Evolutionary conservation across 2,329 filamentous ascomycete species (phyloP).

Genomic region (Hypoxylon sp.): DNA sequence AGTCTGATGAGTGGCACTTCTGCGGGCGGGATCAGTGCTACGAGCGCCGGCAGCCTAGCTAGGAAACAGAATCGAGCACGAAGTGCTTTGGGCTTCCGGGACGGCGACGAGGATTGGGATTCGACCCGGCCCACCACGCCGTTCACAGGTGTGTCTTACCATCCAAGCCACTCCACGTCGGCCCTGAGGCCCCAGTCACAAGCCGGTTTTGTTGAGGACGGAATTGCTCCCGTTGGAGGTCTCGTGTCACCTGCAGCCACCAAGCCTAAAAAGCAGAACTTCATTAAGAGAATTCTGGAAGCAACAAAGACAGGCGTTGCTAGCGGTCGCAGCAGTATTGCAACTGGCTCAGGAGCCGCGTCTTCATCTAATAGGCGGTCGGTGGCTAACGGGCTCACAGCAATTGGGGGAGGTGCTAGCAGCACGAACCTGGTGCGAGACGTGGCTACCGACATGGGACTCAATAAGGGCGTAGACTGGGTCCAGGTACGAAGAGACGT

Average conservation of each 20-base stretch:
- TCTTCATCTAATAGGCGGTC: constrained; percentile 62
- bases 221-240: constrained; percentile 80
- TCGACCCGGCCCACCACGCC: constrained; percentile 72
- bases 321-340: constrained; percentile 87
- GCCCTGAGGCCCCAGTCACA: constrained; percentile 74
- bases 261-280: constrained; percentile 85
- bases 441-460: constrained; percentile 78
- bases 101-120: constrained; percentile 62
- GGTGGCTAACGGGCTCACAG: constrained; percentile 57
- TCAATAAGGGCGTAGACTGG: constrained; percentile 81
- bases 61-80: constrained; percentile 77
- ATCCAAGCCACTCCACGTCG: constrained; percentile 83
- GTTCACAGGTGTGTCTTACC: constrained; percentile 87
- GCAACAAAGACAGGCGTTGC: constrained; percentile 95
- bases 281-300: constrained; percentile 96
- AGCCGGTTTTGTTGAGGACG: constrained; percentile 75
- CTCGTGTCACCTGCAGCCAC: constrained; percentile 71
- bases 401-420: constrained; percentile 64
- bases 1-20: constrained; percentile 96
- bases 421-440: constrained; percentile 61
- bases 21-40: constrained; percentile 91
- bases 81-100: constrained; percentile 75
- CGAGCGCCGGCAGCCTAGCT: constrained; percentile 93
- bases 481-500: constrained; percentile 97
- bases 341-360: constrained; percentile 67